Evolutionary conservation across 208 protist genomes (phyloP).

Genomic region (Trypanosoma vivax): DNA sequence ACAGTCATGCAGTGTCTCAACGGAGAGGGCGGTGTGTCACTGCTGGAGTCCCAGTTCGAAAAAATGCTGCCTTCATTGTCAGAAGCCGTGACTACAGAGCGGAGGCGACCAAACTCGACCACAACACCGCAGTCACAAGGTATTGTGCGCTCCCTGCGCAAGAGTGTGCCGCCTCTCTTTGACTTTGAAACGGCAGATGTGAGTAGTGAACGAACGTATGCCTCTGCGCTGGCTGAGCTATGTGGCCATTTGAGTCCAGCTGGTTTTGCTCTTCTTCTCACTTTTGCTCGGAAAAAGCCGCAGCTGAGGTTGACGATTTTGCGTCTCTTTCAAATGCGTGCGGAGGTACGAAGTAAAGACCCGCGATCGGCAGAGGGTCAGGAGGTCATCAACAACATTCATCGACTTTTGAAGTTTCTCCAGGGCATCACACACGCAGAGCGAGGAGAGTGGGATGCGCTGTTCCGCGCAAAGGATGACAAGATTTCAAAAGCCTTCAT

Average conservation of each 20-base stretch:
- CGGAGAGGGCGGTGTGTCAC: constrained; percentile 28
- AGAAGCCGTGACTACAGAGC: background rate
- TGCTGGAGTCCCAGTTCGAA: constrained; percentile 38
- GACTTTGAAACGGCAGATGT: constrained; percentile 59
- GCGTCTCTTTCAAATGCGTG: constrained; percentile 54
- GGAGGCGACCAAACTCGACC: background rate
- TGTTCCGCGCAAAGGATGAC: constrained; percentile 72
- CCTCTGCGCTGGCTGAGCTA: constrained; percentile 40
- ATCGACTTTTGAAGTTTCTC: constrained; percentile 60
- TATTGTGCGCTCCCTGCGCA: background rate
- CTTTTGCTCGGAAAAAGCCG: constrained; percentile 39
- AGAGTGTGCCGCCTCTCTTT: constrained; percentile 34
- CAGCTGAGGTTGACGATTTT: constrained; percentile 29
- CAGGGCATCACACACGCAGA: constrained; percentile 41
- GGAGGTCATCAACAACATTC: constrained; percentile 48
- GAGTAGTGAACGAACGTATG: constrained; percentile 27
- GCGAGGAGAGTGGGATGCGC: constrained; percentile 50
- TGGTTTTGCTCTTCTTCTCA: constrained; percentile 40
- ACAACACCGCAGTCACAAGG: background rate
- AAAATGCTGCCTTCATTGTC: constrained; percentile 34
- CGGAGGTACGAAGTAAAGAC: constrained; percentile 25
- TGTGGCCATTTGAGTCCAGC: constrained; percentile 30
- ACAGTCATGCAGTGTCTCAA: constrained; percentile 35
- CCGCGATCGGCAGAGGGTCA: constrained; percentile 41
- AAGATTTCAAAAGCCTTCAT: constrained; percentile 46